Evolutionary conservation across 805 yeast genomes (phyloP).

Genomic region (Suhomyces faveliae): DNA sequence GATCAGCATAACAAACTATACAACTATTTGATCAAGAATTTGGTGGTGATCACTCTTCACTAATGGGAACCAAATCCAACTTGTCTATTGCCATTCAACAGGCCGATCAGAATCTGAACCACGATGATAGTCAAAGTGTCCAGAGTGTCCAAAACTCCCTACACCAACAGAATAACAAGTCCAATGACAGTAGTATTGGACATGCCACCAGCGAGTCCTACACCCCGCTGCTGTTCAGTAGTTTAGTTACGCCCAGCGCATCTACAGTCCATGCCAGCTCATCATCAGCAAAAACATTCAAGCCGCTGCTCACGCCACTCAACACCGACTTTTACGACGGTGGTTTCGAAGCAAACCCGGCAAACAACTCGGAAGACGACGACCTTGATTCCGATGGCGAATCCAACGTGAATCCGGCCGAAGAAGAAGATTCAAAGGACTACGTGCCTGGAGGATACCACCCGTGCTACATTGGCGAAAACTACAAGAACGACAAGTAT

Average conservation of each 20-base stretch:
- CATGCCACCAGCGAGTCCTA: no score
- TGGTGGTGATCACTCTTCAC: neutral
- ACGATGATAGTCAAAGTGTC: slow-evolving; percentile 5
- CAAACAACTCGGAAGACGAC: slow-evolving; percentile 11
- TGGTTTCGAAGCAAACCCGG: slow-evolving; percentile 9
- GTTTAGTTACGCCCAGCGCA: slow-evolving; percentile 23
- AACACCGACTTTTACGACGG: slow-evolving; percentile 32
- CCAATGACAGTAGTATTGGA: no score
- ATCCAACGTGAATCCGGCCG: slow-evolving; percentile 35
- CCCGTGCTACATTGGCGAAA: slow-evolving; percentile 87
- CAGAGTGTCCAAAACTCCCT: neutral
- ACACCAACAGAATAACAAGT: slow-evolving; percentile 1
- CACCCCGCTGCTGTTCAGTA: slow-evolving; percentile 13
- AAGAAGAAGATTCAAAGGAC: slow-evolving; percentile 85
- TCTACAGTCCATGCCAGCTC: slow-evolving; percentile 33
- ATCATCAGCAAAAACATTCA: slow-evolving; percentile 33
- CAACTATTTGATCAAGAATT: neutral
- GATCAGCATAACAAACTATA: neutral
- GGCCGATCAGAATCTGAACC: slow-evolving; percentile 24
- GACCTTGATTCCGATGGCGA: slow-evolving; percentile 24
- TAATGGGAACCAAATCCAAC: slow-evolving; percentile 30
- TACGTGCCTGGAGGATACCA: slow-evolving; percentile 94
- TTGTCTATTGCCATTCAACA: slow-evolving; percentile 44
- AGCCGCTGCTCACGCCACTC: slow-evolving; percentile 38
- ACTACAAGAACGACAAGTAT: slow-evolving; percentile 72